Base-by-base conservation (phyloP, 768 basidiomycete genomes). In the Lactifluus echinatus region DNA sequence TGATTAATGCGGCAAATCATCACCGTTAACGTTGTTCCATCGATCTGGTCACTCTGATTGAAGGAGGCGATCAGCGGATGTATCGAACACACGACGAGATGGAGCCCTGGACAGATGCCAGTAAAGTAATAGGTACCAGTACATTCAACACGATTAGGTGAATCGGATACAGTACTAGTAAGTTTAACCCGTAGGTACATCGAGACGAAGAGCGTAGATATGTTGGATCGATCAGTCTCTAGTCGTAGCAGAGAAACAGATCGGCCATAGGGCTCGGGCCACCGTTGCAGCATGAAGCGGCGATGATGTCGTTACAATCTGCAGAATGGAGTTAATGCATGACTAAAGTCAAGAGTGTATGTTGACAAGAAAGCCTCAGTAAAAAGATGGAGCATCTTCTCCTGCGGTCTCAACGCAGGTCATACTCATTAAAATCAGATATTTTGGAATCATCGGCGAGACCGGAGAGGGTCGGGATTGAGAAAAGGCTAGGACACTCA, bases 401-500 rank as follows among this genome's bases (percentile, higher is more conserved):
- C 50, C 62, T 63, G 62, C 59, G 34, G 55, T 66, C 50, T 67
- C 56, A 56, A 51, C 21, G 63, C 67, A 63, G 62, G 65, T 68
- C 67, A 60, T 66, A 67, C 63, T 68, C 67, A 68, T 67, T 68
- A 68, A 66, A 68, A 66, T 67, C 66, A 67, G 65, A 60, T 66
- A 64, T 48, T 67, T 64, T 63, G 52, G 39, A 58, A 67, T 68
- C 66, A 66, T 61, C 7, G 67, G 64, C 62, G 14, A 42, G 29
- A 48, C 1, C 3, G 17, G 23, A 19, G 33, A 12, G 19, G 8
- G 17, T 31, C 45, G 7, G 15, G 29, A 34, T 28, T 2, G 50
- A 37, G 26, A 33, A 8, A 17, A 39, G 29, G 33, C n/a, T n/a
- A n/a, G n/a, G n/a, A 21, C 23, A 33, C 57, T 60, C 50, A 59